Conservation (phyloP, 225 moss, liverwort and hornwort genomes). For the Thuidium tamariscinum region DNA sequence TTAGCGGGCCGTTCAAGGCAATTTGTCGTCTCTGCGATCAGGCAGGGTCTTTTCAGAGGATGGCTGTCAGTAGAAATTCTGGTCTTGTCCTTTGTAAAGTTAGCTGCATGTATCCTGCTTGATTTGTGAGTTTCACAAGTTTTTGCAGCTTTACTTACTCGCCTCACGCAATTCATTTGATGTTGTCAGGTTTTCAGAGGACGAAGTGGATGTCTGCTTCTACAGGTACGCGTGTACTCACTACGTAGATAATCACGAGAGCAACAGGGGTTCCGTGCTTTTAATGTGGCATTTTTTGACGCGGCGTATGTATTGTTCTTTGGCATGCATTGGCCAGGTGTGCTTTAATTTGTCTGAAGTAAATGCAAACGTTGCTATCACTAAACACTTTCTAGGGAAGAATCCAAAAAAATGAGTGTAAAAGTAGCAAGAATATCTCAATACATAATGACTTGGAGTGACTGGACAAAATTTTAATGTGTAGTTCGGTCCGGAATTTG, state of each 20-base stretch:
- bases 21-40: background rate
- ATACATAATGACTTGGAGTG: background rate
- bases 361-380: background rate
- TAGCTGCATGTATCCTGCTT: background rate
- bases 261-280: background rate
- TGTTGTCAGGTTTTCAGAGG: conserved; percentile 4
- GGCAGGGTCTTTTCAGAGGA: background rate
- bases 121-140: background rate
- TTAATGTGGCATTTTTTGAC: background rate
- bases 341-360: background rate
- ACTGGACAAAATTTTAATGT: background rate
- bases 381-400: background rate
- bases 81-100: background rate
- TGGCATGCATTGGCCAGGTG: background rate
- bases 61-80: background rate
- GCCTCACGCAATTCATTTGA: background rate
- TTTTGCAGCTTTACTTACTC: background rate
- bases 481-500: background rate
- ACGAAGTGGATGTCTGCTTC: background rate
- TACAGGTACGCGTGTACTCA: background rate
- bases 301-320: background rate
- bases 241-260: background rate
- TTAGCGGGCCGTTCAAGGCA: background rate
- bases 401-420: background rate
- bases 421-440: background rate